Conservation (phyloP, 441 rosid species). For the Arabidopsis hybrid region DNA sequence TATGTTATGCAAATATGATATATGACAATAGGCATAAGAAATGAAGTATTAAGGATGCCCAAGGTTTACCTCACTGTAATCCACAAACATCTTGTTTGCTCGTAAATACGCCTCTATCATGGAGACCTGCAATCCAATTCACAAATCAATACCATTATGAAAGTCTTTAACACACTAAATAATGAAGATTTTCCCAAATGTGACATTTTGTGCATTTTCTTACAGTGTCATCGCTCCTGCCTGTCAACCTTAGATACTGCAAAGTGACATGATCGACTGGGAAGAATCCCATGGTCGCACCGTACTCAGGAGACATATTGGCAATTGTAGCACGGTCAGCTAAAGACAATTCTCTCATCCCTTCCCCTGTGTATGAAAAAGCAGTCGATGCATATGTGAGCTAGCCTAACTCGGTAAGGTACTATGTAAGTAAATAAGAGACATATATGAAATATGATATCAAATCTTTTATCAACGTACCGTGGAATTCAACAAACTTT, state of each 20-base stretch:
- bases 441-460: neutral
- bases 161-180: neutral
- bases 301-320: slow-evolving; percentile 99
- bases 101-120: slow-evolving; percentile 94
- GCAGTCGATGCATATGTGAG: slow-evolving; percentile 1
- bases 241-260: slow-evolving; percentile 94
- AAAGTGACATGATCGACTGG: slow-evolving; percentile 97
- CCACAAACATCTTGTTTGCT: slow-evolving; percentile 91
- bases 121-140: slow-evolving; percentile 61
- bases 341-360: slow-evolving; percentile 5
- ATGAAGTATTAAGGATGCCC: neutral
- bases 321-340: slow-evolving; percentile 65
- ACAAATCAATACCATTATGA: neutral
- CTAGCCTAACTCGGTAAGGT: neutral
- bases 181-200: neutral
- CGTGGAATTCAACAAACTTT: slow-evolving; percentile 8
- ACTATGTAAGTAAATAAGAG: neutral
- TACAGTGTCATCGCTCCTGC: slow-evolving; percentile 81
- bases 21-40: neutral
- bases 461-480: neutral
- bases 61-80: slow-evolving; percentile 78
- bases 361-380: neutral
- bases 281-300: slow-evolving; percentile 99
- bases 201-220: neutral
- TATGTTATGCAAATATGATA: neutral